Evolutionary conservation across 495 filamentous ascomycete genomes (phyloP), one percentile per base, ranked within the genome.

Genomic region (Penicillium coffeae): DNA sequence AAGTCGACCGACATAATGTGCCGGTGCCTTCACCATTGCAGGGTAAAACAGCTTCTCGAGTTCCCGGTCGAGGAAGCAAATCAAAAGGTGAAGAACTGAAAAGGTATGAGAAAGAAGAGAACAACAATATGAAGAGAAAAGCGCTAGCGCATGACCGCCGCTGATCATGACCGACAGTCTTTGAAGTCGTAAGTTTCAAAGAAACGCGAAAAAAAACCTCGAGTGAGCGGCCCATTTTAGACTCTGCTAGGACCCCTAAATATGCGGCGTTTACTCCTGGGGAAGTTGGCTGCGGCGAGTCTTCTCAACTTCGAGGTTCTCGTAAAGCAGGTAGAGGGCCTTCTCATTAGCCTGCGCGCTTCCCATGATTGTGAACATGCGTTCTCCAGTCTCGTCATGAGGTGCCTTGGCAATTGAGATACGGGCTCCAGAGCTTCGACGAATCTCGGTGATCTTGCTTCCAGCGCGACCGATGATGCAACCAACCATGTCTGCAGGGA

Each of bases 291-390:
- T 89, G 62, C 94, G 88, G 50, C 92, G 89, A 80, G 89, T 89
- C 78, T 98, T 98, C 77, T 98, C 93, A 14, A 90, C 93, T 71
- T 98, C 93, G 25, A 98, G 82, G 70, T 98, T 97, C 78, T 98
- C 93, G 72, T 98, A 98, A 41, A 98, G 80, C 30, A 97, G 82
- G 66, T 92, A 97, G 8, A 98, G 78, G 13, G 93, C 93, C 55
- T 90, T 90, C 74, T 98, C 93, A 60, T 97, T 97, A 51, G 87
- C 87, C 68, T 80, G 80, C 19, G 85, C 83, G 47, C 88, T 94
- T 50, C 93, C 93, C 80, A 94, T 96, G 64, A 98, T 96, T 52
- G 93, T 97, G 75, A 97, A 98, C 93, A 98, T 97, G 60, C 93
- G 84, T 79, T 98, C 93, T 44, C 93, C 93, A 38, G 89, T 91